Evolutionary conservation across 257 asterid genomes (phyloP), one percentile per base, ranked within the genome.

Genomic region (Prunella vulgaris): DNA sequence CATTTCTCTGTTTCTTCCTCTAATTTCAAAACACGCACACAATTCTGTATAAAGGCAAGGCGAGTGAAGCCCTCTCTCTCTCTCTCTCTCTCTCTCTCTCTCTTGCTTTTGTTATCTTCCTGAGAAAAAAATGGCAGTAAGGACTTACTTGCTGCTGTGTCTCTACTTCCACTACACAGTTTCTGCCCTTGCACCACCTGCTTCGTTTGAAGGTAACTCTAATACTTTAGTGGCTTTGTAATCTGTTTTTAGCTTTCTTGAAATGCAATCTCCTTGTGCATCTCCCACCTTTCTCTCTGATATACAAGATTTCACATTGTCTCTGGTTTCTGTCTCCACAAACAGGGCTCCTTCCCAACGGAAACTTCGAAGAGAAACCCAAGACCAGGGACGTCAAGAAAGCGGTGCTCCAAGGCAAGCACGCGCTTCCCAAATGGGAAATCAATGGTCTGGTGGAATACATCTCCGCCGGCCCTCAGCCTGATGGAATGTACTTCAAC

Each of bases 401-500:
- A 66, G 80, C 95, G 15, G 92, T 83, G 37, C 87, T 90, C 60
- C 71, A 28, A 22, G 88, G 90, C 56, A 81, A 60, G 65, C 7
- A 79, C 58, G 84, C 95, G 3, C 86, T 93, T 5, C 98, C 97
- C 67, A 79, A 78, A 77, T 93, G 98, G 98, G 94, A 90, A 59
- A 93, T 82, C 75, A 59, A 24, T 2, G 97, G 98, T 22, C 37
- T 71, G 1, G 97, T 90, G 10, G 95, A 93, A 83, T 93, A 93
- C 84, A 85, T 93, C 72, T 85, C 88, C 37, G 90, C 95, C 10
- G 98, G 98, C 22, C 95, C 97, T 0, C 98, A 93, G 80, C 95
- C 96, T 5, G 91, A 88, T 1, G 97, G 96, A 2, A 93, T 88
- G 96, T 93, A 64, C 93, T 93, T 93, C 67, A 54, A 86, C 0